Conservation (phyloP, 495 filamentous ascomycete species). For the Xylaria telfairii region DNA sequence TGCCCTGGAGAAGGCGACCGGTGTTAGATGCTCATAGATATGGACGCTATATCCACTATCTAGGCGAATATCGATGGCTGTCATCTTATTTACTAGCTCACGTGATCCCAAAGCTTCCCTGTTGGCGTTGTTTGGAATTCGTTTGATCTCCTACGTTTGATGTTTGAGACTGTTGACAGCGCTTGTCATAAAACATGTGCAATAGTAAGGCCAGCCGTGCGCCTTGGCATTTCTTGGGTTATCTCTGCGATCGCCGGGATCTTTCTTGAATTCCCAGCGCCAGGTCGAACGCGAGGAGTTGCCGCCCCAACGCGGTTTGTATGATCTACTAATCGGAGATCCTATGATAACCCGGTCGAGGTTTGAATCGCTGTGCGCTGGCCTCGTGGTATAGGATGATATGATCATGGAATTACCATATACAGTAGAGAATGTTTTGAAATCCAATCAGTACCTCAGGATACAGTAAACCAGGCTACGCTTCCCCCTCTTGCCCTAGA, state of each 20-base stretch:
- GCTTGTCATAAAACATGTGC: not conserved
- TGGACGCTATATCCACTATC: not conserved
- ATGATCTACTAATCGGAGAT: conserved; percentile 34
- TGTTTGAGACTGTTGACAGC: conserved; percentile 28
- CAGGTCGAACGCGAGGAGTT: conserved; percentile 16
- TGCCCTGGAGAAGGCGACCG: not conserved
- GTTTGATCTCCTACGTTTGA: conserved; percentile 38
- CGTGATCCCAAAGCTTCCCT: not conserved
- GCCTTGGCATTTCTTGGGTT: conserved; percentile 6
- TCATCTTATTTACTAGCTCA: not conserved
- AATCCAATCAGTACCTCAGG: not conserved
- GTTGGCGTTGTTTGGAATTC: conserved; percentile 31
- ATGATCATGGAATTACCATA: not conserved
- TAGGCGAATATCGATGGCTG: not conserved
- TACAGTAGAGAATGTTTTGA: conserved; percentile 9
- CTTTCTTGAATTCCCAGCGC: not conserved
- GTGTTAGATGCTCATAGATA: not conserved
- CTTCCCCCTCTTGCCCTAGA: not conserved
- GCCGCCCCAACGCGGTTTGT: conserved; percentile 23
- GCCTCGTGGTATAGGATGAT: conserved; percentile 21
- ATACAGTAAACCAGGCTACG: not conserved
- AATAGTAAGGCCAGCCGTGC: not conserved
- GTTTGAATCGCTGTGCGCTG: conserved; percentile 28
- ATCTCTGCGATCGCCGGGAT: not conserved
- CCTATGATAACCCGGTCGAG: conserved; percentile 16